Conservation (phyloP, 2,329 filamentous ascomycete genomes). For the Ophiostoma sp. region DNA sequence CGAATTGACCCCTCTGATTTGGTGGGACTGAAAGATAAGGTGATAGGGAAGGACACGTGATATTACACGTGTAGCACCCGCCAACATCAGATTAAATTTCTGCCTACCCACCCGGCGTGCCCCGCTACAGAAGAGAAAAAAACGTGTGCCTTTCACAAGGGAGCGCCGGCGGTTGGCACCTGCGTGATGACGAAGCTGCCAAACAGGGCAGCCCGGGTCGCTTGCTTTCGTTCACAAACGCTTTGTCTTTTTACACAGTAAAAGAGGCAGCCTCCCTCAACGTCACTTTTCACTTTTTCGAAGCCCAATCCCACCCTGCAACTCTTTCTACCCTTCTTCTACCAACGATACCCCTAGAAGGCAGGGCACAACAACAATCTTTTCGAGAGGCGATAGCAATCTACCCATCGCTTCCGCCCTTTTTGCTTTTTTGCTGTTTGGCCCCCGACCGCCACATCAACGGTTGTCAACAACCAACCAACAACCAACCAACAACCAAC, state of each 20-base stretch:
- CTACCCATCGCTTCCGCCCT: not conserved
- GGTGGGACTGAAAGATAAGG: not conserved
- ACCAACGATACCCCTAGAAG: not conserved
- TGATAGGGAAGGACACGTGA: not conserved
- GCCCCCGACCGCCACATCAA: not conserved
- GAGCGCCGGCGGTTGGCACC: conserved; percentile 1
- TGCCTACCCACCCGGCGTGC: conserved; percentile 14
- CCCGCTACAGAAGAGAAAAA: conserved; percentile 17
- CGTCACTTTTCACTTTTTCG: conserved; percentile 3
- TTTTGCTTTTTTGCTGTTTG: not conserved
- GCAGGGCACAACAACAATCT: not conserved
- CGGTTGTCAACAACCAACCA: not conserved
- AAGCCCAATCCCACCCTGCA: conserved; percentile 9
- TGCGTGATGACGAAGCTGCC: conserved; percentile 27
- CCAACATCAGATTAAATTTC: not conserved
- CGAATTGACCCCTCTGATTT: not conserved
- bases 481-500: conserved; percentile 1
- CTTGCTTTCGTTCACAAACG: not conserved
- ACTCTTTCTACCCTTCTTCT: not conserved
- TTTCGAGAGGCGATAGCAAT: not conserved
- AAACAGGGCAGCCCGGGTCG: not conserved
- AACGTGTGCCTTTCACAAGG: conserved; percentile 15
- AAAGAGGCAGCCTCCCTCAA: conserved; percentile 1
- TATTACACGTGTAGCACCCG: conserved; percentile 8
- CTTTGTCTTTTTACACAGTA: not conserved